phyloP scores from a whole-genome alignment of 352 stramenopile species.

The Globisporangium nodosum region DNA sequence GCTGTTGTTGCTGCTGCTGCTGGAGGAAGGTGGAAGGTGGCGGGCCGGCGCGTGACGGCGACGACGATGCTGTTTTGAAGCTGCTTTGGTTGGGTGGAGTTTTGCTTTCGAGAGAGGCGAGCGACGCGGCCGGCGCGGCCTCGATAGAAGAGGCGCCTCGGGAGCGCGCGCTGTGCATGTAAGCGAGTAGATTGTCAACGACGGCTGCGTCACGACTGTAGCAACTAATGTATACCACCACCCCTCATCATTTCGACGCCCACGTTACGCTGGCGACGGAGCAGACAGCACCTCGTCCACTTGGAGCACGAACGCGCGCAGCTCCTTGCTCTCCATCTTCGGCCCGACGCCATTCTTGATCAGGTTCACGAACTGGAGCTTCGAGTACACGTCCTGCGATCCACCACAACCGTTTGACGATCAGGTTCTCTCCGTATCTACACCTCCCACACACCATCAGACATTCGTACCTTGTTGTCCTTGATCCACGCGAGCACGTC shows the following conservation, averaged over 20 bases:
- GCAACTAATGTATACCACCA: background rate
- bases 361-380: constrained; percentile 51
- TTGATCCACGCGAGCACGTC: constrained; percentile 83
- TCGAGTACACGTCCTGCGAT: constrained; percentile 43
- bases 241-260: too few species aligned
- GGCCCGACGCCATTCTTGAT: constrained; percentile 63
- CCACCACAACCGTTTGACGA: constrained; percentile 6
- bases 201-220: background rate
- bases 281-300: constrained; percentile 47
- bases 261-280: background rate
- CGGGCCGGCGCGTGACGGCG: background rate
- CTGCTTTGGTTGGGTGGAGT: background rate
- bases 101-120: constrained; percentile 1
- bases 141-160: constrained; percentile 10
- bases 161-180: constrained; percentile 1
- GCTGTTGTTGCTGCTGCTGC: background rate
- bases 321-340: constrained; percentile 39
- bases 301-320: constrained; percentile 56
- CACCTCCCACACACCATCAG: background rate
- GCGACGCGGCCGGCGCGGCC: background rate
- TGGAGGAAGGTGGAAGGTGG: background rate
- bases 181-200: background rate
- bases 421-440: constrained; percentile 1
- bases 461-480: constrained; percentile 48
- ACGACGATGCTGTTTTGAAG: constrained; percentile 6